A percentile compares a stretch with the other conserved stretches of the same genome.
Conservation (phyloP, 768 basidiomycete species). For the Strobilomyces dryophilus region DNA sequence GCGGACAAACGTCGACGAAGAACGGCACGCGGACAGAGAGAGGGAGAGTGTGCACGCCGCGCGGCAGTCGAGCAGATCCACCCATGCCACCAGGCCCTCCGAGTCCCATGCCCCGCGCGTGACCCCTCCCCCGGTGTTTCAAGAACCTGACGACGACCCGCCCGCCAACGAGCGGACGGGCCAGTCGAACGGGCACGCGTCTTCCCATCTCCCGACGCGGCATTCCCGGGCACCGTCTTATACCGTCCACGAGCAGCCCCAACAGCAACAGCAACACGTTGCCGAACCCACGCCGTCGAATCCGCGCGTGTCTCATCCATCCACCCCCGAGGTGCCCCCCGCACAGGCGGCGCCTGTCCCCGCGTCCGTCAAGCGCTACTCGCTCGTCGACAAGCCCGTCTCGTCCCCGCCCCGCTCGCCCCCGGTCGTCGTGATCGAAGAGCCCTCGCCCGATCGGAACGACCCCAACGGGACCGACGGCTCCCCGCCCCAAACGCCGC, state of each 20-base stretch:
- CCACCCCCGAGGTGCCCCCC: constrained; percentile 24
- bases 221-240: neutral
- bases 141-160: constrained; percentile 31
- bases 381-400: constrained; percentile 70
- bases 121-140: constrained; percentile 28
- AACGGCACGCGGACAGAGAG: constrained; percentile 35
- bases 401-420: constrained; percentile 38
- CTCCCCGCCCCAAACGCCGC: constrained; percentile 36
- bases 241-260: neutral
- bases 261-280: constrained; percentile 1
- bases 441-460: constrained; percentile 22
- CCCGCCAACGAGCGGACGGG: constrained; percentile 8
- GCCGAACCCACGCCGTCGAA: constrained; percentile 7
- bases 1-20: constrained; percentile 37
- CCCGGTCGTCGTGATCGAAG: constrained; percentile 44
- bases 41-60: constrained; percentile 33
- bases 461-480: constrained; percentile 25
- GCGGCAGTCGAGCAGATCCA: constrained; percentile 41
- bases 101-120: constrained; percentile 26
- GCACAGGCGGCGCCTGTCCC: constrained; percentile 40
- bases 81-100: constrained; percentile 35
- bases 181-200: constrained; percentile 10
- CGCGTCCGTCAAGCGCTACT: constrained; percentile 71
- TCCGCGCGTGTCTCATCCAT: constrained; percentile 12
- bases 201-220: constrained; percentile 13